These are phyloP conservation scores for Suhomyces choctaworum DNA, from an alignment of 1,139 yeast species.

Conservation along the genomic window DNA sequence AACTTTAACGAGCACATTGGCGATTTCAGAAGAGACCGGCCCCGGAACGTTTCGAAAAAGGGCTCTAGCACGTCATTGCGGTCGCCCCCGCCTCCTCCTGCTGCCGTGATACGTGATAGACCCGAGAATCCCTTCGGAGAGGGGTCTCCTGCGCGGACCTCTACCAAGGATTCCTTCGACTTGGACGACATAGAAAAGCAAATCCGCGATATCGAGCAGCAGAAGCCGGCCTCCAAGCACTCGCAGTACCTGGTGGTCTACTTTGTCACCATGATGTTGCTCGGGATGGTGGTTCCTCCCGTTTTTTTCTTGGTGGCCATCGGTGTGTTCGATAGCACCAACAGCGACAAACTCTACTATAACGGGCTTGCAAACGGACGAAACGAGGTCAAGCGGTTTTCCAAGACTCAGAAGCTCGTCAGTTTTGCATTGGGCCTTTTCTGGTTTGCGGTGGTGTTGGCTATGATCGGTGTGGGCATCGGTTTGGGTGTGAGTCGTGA, in stretches of 20 bases:
- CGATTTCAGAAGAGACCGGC: constrained; percentile 18
- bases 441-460: constrained; percentile 36
- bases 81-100: constrained; percentile 5
- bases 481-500: constrained; percentile 26
- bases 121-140: constrained; percentile 4
- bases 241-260: constrained; percentile 6
- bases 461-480: constrained; percentile 46
- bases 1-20: constrained; percentile 17
- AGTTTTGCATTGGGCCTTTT: constrained; percentile 35
- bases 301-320: constrained; percentile 32
- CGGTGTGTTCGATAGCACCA: constrained; percentile 36
- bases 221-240: constrained; percentile 1
- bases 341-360: constrained; percentile 20
- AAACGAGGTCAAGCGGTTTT: constrained; percentile 26
- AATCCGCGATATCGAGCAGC: constrained; percentile 7
- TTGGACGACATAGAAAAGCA: constrained; percentile 13
- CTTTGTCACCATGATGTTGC: constrained; percentile 22
- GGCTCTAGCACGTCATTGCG: constrained; percentile 10
- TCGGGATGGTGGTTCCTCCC: constrained; percentile 39
- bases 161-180: constrained; percentile 8
- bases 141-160: neutral
- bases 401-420: constrained; percentile 33
- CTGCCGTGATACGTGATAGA: constrained; percentile 7
- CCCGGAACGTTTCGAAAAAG: constrained; percentile 12
- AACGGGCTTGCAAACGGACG: constrained; percentile 19